phyloP scores from a whole-genome alignment of 176 grass and related monocot species.

The Eleusine coracana region DNA sequence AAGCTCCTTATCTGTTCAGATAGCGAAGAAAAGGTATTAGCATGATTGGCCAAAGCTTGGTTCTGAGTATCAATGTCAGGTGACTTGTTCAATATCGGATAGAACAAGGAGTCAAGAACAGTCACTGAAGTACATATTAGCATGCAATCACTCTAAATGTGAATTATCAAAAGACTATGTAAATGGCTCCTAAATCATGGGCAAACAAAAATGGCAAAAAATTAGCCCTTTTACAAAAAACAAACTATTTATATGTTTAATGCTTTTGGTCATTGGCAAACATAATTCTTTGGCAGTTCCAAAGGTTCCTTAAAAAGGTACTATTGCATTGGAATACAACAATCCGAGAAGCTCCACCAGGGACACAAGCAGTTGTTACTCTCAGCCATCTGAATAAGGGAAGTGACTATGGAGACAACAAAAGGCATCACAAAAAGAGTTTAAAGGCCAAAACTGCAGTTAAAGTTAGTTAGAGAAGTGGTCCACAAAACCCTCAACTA shows the following conservation, averaged over 20 bases:
- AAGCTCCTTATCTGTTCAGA: constrained; percentile 72
- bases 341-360: background rate
- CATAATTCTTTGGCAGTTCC: background rate
- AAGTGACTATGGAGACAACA: background rate
- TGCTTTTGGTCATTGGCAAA: background rate
- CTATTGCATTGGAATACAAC: background rate
- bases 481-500: background rate
- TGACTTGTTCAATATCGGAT: background rate
- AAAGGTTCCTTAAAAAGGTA: background rate
- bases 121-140: background rate
- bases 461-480: background rate
- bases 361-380: background rate
- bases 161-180: background rate
- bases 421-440: background rate
- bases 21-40: background rate
- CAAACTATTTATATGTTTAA: background rate
- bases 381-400: background rate
- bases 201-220: background rate
- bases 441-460: background rate
- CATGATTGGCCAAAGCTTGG: background rate
- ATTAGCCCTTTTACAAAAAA: background rate
- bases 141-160: background rate
- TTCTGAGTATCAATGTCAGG: background rate
- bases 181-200: background rate
- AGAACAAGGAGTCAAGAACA: background rate